A percentile compares a stretch with the other conserved stretches of the same genome.
phyloP scores from a whole-genome alignment of 208 protist species.

The Trypanosomatidae sp. region DNA sequence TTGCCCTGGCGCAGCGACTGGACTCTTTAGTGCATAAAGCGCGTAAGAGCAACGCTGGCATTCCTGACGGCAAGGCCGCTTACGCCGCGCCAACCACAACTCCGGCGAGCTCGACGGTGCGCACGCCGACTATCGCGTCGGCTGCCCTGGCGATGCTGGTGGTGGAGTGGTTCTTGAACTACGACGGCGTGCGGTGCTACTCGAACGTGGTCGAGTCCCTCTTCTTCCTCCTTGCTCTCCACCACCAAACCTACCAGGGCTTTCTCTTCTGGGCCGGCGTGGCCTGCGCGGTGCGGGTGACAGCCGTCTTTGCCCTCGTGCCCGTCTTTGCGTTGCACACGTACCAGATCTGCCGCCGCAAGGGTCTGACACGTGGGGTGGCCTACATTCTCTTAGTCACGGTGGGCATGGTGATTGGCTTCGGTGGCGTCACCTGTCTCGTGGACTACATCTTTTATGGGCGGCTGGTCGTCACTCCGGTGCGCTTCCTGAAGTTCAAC shows the following conservation, averaged over 20 bases:
- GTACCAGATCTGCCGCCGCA: constrained; percentile 10
- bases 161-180: constrained; percentile 62
- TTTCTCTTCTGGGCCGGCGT: constrained; percentile 68
- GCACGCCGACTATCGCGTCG: constrained; percentile 13
- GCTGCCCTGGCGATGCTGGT: constrained; percentile 27
- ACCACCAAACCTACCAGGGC: constrained; percentile 35
- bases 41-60: no score
- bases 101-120: background rate
- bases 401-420: constrained; percentile 24
- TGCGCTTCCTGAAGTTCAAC: constrained; percentile 89
- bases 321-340: constrained; percentile 53
- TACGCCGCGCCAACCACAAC: background rate
- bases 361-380: constrained; percentile 10
- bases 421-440: constrained; percentile 19
- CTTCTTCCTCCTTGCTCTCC: constrained; percentile 49
- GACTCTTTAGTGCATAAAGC: no score
- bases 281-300: constrained; percentile 63
- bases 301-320: constrained; percentile 50
- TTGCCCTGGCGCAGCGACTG: constrained; percentile 28
- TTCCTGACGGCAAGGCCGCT: no score
- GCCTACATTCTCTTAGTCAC: constrained; percentile 15
- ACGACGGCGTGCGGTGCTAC: constrained; percentile 58
- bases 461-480: constrained; percentile 50
- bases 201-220: constrained; percentile 75
- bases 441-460: constrained; percentile 69